Conservation (phyloP, 139 green algal genomes). For the Chlorokybus atmophyticus region DNA sequence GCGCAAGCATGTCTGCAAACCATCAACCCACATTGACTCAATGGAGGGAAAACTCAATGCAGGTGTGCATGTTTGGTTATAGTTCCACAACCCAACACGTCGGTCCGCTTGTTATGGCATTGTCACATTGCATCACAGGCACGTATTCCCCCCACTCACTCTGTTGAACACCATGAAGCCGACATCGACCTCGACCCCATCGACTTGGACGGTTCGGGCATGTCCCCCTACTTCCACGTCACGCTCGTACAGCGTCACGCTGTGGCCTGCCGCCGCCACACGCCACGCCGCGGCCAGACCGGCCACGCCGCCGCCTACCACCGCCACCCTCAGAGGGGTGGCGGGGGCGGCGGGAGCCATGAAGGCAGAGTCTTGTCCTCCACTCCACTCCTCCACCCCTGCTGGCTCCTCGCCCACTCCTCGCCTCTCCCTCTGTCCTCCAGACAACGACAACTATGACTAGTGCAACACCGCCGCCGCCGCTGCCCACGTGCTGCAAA, state of each 20-base stretch:
- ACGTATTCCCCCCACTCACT: constrained; percentile 5
- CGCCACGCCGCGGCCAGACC: constrained; percentile 68
- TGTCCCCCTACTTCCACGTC: constrained; percentile 69
- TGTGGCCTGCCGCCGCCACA: constrained; percentile 51
- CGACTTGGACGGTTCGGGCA: constrained; percentile 60
- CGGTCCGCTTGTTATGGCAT: background rate
- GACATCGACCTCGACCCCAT: constrained; percentile 60
- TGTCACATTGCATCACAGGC: background rate
- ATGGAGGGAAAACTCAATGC: no score
- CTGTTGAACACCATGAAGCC: constrained; percentile 75
- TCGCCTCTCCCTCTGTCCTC: no score
- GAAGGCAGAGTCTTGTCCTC: no score
- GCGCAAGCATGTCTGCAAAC: background rate
- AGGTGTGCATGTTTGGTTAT: no score
- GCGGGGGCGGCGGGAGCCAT: no score
- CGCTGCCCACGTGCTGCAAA: no score
- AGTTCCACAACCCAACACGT: no score
- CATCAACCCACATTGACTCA: no score
- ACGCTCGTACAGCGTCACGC: constrained; percentile 76
- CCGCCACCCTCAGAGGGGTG: constrained; percentile 53
- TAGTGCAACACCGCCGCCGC: no score
- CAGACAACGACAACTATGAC: no score
- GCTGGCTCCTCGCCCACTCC: no score
- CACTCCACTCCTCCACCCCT: no score
- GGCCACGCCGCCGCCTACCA: constrained; percentile 70